Percentiles rank a stretch among this genome's conserved stretches.
These are phyloP conservation scores for Populus hybrid DNA, from an alignment of 441 rosid genomes.

Conservation along the genomic window DNA sequence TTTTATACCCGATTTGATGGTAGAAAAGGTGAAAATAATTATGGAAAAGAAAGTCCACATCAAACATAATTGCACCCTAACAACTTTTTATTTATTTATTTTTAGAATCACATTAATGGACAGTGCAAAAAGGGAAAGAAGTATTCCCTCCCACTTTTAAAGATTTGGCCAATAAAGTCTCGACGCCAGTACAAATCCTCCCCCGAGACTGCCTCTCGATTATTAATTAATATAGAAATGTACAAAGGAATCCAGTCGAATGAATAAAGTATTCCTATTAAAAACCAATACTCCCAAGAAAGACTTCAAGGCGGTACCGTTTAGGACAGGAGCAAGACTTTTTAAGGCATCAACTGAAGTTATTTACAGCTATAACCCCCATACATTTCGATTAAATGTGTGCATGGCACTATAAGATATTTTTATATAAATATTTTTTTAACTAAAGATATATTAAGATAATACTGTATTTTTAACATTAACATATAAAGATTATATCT, in stretches of 20 bases:
- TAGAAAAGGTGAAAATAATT: not conserved
- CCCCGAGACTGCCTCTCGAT: not conserved
- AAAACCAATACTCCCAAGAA: too few species aligned
- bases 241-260: not conserved
- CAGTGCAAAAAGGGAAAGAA: not conserved
- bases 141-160: not conserved
- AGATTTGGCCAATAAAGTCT: not conserved
- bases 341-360: conserved; percentile 15
- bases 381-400: not conserved
- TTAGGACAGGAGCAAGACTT: not conserved
- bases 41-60: not conserved
- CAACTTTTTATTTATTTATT: not conserved
- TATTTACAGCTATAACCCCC: not conserved
- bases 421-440: too few species aligned
- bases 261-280: not conserved
- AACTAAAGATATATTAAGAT: too few species aligned
- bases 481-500: too few species aligned
- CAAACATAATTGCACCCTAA: not conserved
- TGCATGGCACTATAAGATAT: not conserved
- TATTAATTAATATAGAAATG: not conserved
- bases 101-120: not conserved
- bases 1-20: too few species aligned
- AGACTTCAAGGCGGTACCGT: not conserved
- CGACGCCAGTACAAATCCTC: not conserved
- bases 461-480: too few species aligned